These are phyloP conservation scores for Abelmoschus esculentus DNA, from an alignment of 345 rosid genomes.

Conservation along the genomic window DNA sequence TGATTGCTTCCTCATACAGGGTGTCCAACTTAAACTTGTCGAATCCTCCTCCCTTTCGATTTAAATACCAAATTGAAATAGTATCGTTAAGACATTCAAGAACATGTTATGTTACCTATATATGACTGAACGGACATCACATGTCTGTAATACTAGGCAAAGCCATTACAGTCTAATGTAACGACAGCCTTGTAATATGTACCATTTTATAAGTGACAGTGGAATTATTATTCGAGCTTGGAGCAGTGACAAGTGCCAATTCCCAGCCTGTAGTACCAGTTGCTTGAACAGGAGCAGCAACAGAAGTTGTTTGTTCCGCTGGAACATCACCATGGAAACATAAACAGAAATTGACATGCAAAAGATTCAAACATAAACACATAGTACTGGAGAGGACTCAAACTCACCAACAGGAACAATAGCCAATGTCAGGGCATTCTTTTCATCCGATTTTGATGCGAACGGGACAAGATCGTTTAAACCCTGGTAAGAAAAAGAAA, in stretches of 20 bases:
- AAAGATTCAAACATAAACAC: too few species aligned
- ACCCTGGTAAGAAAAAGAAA: slow-evolving; percentile 32
- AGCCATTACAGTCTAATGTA: background rate
- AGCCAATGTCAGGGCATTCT: slow-evolving; percentile 88
- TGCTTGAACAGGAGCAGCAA: slow-evolving; percentile 31
- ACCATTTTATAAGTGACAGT: slow-evolving; percentile 78
- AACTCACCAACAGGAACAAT: slow-evolving; percentile 50
- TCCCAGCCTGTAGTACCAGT: slow-evolving; percentile 81
- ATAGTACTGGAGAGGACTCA: too few species aligned
- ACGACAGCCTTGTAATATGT: background rate
- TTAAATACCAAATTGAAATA: background rate
- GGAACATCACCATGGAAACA: slow-evolving; percentile 30
- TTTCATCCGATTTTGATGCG: slow-evolving; percentile 68
- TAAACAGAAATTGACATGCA: too few species aligned
- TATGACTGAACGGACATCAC: background rate
- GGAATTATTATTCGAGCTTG: slow-evolving; percentile 74
- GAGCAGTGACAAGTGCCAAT: slow-evolving; percentile 82
- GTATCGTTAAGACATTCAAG: slow-evolving; percentile 1
- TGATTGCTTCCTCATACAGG: slow-evolving; percentile 88
- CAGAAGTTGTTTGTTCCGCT: slow-evolving; percentile 52
- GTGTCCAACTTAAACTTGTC: slow-evolving; percentile 91
- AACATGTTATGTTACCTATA: background rate
- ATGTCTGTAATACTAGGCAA: background rate
- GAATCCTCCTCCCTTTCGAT: slow-evolving; percentile 76
- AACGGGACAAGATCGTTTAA: slow-evolving; percentile 67